These are phyloP conservation scores for Marasmius oreades DNA, from an alignment of 1,284 basidiomycete genomes.

Conservation along the genomic window DNA sequence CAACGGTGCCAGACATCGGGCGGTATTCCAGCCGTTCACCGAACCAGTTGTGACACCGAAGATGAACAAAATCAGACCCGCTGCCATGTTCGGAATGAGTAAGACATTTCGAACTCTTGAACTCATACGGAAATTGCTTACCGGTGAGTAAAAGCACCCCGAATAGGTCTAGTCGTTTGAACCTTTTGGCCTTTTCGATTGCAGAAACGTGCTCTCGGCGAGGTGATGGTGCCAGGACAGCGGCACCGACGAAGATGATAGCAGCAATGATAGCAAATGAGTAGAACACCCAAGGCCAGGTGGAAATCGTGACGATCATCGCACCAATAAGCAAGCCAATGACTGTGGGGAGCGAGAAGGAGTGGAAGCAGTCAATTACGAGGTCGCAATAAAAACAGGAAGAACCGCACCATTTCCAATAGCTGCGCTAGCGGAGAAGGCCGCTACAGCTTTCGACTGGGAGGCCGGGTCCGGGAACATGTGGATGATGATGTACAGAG, in stretches of 20 bases:
- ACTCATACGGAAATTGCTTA: constrained; percentile 16
- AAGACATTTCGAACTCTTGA: background rate
- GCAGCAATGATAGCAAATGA: constrained; percentile 32
- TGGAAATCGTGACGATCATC: constrained; percentile 32
- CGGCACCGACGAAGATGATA: constrained; percentile 23
- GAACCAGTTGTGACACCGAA: constrained; percentile 47
- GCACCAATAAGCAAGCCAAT: constrained; percentile 42
- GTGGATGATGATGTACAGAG: constrained; percentile 34
- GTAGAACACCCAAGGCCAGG: constrained; percentile 34
- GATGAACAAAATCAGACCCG: constrained; percentile 39
- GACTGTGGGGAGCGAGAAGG: constrained; percentile 22
- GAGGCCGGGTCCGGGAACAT: constrained; percentile 32
- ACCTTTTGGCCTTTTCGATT: constrained; percentile 11
- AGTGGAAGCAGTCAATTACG: background rate
- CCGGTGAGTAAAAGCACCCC: constrained; percentile 40
- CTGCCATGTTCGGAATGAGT: constrained; percentile 14
- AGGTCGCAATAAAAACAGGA: background rate
- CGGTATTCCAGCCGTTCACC: constrained; percentile 38
- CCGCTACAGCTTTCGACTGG: constrained; percentile 32
- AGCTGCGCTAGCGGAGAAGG: constrained; percentile 31
- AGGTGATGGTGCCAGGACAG: constrained; percentile 26
- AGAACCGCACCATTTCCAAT: constrained; percentile 31
- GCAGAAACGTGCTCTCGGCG: background rate
- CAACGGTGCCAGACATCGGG: constrained; percentile 38
- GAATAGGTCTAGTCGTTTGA: constrained; percentile 34